These are phyloP conservation scores for Pyrenophora teres DNA, from an alignment of 2,329 filamentous ascomycete species.

Conservation along the genomic window DNA sequence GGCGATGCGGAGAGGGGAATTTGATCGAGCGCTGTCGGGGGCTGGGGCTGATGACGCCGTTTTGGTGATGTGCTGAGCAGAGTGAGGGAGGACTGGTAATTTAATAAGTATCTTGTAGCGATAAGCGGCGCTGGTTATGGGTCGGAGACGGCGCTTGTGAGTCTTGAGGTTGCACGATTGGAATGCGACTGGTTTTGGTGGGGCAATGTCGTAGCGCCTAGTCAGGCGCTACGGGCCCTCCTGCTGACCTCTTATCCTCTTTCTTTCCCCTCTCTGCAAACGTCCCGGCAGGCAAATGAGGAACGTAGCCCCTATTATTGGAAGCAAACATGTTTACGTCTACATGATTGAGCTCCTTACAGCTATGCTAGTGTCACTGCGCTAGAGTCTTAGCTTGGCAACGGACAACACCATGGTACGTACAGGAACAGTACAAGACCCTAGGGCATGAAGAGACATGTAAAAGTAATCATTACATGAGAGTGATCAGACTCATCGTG, in stretches of 20 bases:
- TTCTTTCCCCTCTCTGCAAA: not conserved
- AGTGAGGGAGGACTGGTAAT: not conserved
- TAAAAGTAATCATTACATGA: no score
- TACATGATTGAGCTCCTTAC: no score
- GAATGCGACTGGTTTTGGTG: conserved; percentile 14
- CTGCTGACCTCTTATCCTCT: conserved; percentile 4
- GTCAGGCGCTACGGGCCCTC: conserved; percentile 8
- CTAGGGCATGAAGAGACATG: no score
- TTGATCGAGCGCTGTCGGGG: conserved; percentile 8
- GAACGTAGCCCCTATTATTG: not conserved
- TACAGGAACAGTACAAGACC: no score
- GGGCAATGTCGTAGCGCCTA: conserved; percentile 14
- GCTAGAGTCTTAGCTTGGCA: no score
- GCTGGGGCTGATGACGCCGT: conserved; percentile 22
- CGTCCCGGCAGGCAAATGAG: not conserved
- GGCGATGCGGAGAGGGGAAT: conserved; percentile 48
- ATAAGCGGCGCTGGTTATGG: conserved; percentile 8
- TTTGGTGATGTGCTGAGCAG: conserved; percentile 5
- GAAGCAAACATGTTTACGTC: not conserved
- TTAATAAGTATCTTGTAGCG: conserved; percentile 12
- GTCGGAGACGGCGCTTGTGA: conserved; percentile 15
- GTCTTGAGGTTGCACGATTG: conserved; percentile 13
- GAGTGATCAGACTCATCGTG: no score
- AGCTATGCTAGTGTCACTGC: no score
- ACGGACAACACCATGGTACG: no score